These are phyloP conservation scores for Aegilops tauschii DNA, from an alignment of 176 grass and related monocot species.

Conservation along the genomic window DNA sequence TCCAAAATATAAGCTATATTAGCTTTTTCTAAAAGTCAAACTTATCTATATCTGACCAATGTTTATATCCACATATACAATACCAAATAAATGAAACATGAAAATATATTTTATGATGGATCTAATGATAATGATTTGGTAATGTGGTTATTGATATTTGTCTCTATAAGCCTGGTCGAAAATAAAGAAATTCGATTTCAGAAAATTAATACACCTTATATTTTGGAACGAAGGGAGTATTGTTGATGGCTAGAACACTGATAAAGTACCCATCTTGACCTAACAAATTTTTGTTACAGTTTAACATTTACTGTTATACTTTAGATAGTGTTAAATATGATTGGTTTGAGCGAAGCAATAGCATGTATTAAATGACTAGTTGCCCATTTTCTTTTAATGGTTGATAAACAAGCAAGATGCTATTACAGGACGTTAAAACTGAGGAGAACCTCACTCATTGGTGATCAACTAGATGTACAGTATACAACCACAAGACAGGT, in stretches of 20 bases:
- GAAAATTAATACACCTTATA: too few species aligned
- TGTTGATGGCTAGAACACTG: background rate
- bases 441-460: background rate
- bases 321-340: background rate
- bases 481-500: background rate
- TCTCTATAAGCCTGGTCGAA: too few species aligned
- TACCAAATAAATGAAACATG: too few species aligned
- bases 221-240: background rate
- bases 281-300: background rate
- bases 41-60: too few species aligned
- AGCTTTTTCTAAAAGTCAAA: too few species aligned
- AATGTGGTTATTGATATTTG: too few species aligned
- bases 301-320: constrained; percentile 1
- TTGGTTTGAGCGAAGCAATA: background rate
- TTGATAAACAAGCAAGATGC: background rate
- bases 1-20: too few species aligned
- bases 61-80: too few species aligned
- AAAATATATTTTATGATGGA: too few species aligned
- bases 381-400: background rate
- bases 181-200: too few species aligned
- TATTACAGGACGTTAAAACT: background rate
- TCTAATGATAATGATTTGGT: too few species aligned
- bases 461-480: background rate
- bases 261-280: background rate
- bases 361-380: background rate